A percentile compares a stretch with the other conserved stretches of the same genome.
phyloP scores from a whole-genome alignment of 192 early-diverging fungal species.

The Gorgonomyces haynaldii region DNA sequence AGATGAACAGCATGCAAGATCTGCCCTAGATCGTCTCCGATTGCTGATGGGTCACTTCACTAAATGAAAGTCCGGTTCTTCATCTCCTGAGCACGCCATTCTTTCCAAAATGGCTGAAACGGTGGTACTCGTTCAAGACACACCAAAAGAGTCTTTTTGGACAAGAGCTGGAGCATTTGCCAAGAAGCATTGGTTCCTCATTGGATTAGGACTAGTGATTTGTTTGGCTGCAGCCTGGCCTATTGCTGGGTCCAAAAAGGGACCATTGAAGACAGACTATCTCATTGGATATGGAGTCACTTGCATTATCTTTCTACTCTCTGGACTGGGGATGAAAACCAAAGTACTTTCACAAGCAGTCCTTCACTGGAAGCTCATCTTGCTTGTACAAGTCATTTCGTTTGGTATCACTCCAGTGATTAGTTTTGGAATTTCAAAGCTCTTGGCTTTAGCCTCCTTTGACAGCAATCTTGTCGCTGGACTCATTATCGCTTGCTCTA shows the following conservation, averaged over 20 bases:
- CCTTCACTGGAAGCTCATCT: conserved; percentile 43
- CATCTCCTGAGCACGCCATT: too few relatives aligned
- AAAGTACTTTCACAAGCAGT: conserved; percentile 38
- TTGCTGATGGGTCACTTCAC: too few relatives aligned
- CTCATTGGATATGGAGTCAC: conserved; percentile 53
- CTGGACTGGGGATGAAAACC: conserved; percentile 49
- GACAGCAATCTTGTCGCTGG: conserved; percentile 28
- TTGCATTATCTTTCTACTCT: conserved; percentile 49
- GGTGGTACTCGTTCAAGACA: too few relatives aligned
- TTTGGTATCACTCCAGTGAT: conserved; percentile 49
- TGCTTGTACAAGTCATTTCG: conserved; percentile 44
- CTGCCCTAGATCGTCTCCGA: too few relatives aligned
- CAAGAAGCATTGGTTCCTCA: background rate
- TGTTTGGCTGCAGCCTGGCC: conserved; percentile 47
- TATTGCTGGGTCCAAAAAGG: conserved; percentile 38
- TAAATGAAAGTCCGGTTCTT: too few relatives aligned
- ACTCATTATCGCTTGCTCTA: conserved; percentile 49
- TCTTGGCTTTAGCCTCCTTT: conserved; percentile 36
- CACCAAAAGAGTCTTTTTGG: too few relatives aligned
- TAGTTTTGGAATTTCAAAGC: conserved; percentile 40
- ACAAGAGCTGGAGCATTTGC: too few relatives aligned
- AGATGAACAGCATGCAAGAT: too few relatives aligned
- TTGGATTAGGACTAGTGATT: conserved; percentile 51
- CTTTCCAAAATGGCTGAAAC: too few relatives aligned
- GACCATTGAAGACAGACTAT: conserved; percentile 37